Percentiles rank a stretch among this genome's conserved stretches.
Evolutionary conservation across 345 rosid species (phyloP).

Genomic region (Rhodamnia rubescens): DNA sequence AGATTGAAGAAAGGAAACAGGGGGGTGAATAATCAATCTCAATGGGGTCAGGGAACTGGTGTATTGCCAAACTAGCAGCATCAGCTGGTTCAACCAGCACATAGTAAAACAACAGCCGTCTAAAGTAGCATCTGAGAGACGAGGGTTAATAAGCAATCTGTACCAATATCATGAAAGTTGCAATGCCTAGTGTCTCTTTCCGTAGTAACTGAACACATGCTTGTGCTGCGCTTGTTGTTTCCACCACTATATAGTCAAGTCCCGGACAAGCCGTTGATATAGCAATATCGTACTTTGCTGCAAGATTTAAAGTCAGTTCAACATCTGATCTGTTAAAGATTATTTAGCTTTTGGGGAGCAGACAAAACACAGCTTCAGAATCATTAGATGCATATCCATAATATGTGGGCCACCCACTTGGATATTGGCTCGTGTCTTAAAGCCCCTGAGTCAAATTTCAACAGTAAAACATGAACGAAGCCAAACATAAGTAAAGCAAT

Average conservation of each 20-base stretch:
- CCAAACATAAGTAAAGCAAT: background rate
- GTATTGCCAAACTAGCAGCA: background rate
- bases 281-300: slow-evolving; percentile 96
- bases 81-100: background rate
- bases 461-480: background rate
- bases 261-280: slow-evolving; percentile 93
- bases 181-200: slow-evolving; percentile 81
- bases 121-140: background rate
- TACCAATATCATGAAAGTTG: slow-evolving; percentile 98
- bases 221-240: slow-evolving; percentile 87
- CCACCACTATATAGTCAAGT: slow-evolving; percentile 90
- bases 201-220: slow-evolving; percentile 91
- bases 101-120: background rate
- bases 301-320: slow-evolving; percentile 9
- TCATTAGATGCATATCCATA: background rate
- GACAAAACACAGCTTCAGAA: background rate
- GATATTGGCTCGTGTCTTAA: background rate
- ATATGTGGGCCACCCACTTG: background rate
- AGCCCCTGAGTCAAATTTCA: background rate
- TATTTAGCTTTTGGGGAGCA: background rate
- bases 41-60: background rate
- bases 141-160: background rate
- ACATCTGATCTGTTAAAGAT: background rate
- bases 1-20: background rate
- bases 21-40: background rate